These are phyloP conservation scores for Tulasnella calospora DNA, from an alignment of 768 basidiomycete genomes.

Conservation along the genomic window DNA sequence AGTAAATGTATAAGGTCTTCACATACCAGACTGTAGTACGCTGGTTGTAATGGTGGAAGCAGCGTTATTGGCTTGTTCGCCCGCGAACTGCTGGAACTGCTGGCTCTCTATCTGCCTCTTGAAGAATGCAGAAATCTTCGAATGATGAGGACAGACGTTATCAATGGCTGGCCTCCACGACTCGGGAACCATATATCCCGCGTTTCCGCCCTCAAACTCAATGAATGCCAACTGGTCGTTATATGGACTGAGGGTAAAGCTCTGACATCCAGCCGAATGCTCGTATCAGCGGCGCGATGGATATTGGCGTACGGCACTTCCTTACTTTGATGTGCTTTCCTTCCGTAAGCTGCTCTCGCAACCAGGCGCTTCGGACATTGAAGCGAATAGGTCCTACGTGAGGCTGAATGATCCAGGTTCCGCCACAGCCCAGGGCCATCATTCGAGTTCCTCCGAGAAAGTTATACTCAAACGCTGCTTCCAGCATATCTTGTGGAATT, in stretches of 20 bases:
- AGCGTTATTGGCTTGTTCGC: not conserved
- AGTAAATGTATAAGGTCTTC: not conserved
- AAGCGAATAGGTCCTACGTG: not conserved
- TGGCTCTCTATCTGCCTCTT: not conserved
- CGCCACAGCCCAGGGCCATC: not conserved
- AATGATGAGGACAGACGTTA: not conserved
- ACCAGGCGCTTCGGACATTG: not conserved
- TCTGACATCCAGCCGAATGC: not conserved
- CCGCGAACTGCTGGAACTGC: slow-evolving; percentile 5
- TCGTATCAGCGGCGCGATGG: not conserved
- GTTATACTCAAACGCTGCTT: no score
- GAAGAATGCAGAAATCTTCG: not conserved
- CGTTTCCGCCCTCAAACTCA: not conserved
- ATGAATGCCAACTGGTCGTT: not conserved
- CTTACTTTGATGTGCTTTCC: not conserved
- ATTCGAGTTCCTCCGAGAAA: not conserved
- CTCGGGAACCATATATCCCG: not conserved
- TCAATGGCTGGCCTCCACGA: not conserved
- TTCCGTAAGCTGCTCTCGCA: not conserved
- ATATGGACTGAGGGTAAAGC: not conserved
- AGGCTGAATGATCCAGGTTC: not conserved
- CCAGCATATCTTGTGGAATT: no score
- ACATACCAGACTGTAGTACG: not conserved
- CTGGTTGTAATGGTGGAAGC: not conserved
- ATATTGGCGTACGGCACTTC: not conserved